Percentiles rank a stretch among this genome's conserved stretches.
These are phyloP conservation scores for Panellus pusillus DNA, from an alignment of 768 basidiomycete genomes.

Conservation along the genomic window DNA sequence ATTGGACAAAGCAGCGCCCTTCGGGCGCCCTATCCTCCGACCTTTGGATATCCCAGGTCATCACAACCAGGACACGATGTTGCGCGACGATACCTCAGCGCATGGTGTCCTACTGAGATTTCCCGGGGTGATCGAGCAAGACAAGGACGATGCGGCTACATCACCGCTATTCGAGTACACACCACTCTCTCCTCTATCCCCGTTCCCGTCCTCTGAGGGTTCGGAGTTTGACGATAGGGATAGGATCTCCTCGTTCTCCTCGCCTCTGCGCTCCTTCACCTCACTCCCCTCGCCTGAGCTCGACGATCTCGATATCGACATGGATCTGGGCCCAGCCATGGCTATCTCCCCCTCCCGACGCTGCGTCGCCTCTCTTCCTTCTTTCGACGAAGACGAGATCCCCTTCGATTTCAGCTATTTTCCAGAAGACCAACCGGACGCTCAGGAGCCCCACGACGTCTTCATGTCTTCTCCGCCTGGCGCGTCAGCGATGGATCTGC, in stretches of 20 bases:
- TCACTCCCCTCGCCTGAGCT: conserved; percentile 19
- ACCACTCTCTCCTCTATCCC: not conserved
- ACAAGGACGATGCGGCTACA: not conserved
- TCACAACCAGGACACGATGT: not conserved
- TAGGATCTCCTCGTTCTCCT: not conserved
- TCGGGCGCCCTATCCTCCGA: conserved; percentile 7
- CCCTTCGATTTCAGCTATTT: not conserved
- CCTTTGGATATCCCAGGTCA: conserved; percentile 11
- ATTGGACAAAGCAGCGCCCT: not conserved
- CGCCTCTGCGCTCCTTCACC: conserved; percentile 10
- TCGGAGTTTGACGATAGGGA: conserved; percentile 1
- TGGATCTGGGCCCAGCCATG: conserved; percentile 9
- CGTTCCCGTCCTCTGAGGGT: not conserved
- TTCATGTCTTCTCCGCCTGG: conserved; percentile 1
- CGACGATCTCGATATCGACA: conserved; percentile 19
- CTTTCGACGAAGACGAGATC: conserved; percentile 1
- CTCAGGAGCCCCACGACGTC: not conserved
- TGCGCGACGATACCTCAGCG: not conserved
- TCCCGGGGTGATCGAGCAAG: not conserved
- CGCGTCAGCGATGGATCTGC: not conserved
- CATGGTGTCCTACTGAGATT: conserved; percentile 9
- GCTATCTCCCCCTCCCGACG: conserved; percentile 10
- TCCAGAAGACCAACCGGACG: not conserved
- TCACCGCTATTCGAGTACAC: conserved; percentile 2
- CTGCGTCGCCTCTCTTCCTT: conserved; percentile 6